phyloP scores from a whole-genome alignment of 2,329 filamentous ascomycete genomes.

The Cryphonectria radicalis region DNA sequence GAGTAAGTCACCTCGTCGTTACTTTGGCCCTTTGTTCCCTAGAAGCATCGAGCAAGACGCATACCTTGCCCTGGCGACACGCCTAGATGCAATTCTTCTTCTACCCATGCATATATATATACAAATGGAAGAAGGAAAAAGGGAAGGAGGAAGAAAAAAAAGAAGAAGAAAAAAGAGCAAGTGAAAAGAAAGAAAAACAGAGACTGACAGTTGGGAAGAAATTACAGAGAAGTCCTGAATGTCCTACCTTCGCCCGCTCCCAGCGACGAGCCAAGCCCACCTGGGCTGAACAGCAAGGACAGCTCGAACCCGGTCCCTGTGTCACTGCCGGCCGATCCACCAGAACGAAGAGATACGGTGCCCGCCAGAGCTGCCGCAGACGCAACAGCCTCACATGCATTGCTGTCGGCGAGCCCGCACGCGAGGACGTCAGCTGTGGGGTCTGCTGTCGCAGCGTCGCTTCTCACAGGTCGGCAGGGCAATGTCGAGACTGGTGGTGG shows the following conservation, averaged over 20 bases:
- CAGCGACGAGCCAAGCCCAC: constrained; percentile 63
- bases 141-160: background rate
- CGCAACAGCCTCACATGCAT: background rate
- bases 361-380: background rate
- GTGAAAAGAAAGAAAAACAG: background rate
- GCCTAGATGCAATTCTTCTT: background rate
- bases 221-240: constrained; percentile 30
- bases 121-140: background rate
- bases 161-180: too few species aligned
- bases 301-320: constrained; percentile 39
- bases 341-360: constrained; percentile 10
- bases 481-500: background rate
- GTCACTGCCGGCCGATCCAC: constrained; percentile 33
- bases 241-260: constrained; percentile 66
- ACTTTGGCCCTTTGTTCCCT: background rate
- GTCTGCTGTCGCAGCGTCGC: background rate
- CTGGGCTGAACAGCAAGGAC: constrained; percentile 40
- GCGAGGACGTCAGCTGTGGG: background rate
- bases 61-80: too few species aligned
- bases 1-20: background rate
- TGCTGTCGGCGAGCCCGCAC: background rate
- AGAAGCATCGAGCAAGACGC: background rate
- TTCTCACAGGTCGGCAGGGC: constrained; percentile 4
- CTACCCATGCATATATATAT: background rate
- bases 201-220: constrained; percentile 12